Conservation (phyloP, 2,329 filamentous ascomycete species). For the Chlorencoelia australis region DNA sequence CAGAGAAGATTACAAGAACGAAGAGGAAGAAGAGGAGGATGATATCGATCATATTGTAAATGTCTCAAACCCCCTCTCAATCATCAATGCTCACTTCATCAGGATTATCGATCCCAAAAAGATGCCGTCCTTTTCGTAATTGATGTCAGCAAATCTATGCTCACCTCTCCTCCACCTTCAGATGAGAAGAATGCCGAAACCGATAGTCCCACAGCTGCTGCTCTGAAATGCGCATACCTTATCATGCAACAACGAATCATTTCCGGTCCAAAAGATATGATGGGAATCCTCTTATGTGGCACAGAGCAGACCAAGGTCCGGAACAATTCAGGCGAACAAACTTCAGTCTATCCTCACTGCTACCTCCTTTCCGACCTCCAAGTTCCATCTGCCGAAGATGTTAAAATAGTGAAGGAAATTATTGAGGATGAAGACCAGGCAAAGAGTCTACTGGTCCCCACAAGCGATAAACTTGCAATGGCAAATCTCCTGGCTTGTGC, state of each 20-base stretch:
- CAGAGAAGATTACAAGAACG: slow-evolving; percentile 21
- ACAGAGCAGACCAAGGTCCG: slow-evolving; percentile 77
- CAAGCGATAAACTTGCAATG: slow-evolving; percentile 65
- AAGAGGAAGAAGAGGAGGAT: slow-evolving; percentile 62
- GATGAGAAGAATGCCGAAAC: slow-evolving; percentile 66
- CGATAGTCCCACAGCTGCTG: slow-evolving; percentile 71
- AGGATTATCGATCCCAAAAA: slow-evolving; percentile 87
- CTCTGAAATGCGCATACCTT: slow-evolving; percentile 86
- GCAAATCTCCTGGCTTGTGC: slow-evolving; percentile 87
- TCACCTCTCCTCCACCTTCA: slow-evolving; percentile 52
- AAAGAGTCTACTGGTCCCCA: slow-evolving; percentile 57
- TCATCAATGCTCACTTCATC: not conserved
- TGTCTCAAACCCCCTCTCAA: slow-evolving; percentile 8
- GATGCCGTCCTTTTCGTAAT: slow-evolving; percentile 98
- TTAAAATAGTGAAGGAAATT: slow-evolving; percentile 66
- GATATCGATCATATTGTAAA: slow-evolving; percentile 54
- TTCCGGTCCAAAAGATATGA: slow-evolving; percentile 92
- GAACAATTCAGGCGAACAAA: slow-evolving; percentile 43
- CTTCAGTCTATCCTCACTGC: slow-evolving; percentile 73
- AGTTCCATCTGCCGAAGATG: slow-evolving; percentile 75
- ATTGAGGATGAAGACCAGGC: slow-evolving; percentile 70
- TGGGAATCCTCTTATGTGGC: slow-evolving; percentile 86
- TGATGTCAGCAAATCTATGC: slow-evolving; percentile 82
- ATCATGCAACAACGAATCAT: slow-evolving; percentile 99
- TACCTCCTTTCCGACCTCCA: slow-evolving; percentile 86